phyloP scores from a whole-genome alignment of 2,329 filamentous ascomycete species.

The Epichloe scottii region DNA sequence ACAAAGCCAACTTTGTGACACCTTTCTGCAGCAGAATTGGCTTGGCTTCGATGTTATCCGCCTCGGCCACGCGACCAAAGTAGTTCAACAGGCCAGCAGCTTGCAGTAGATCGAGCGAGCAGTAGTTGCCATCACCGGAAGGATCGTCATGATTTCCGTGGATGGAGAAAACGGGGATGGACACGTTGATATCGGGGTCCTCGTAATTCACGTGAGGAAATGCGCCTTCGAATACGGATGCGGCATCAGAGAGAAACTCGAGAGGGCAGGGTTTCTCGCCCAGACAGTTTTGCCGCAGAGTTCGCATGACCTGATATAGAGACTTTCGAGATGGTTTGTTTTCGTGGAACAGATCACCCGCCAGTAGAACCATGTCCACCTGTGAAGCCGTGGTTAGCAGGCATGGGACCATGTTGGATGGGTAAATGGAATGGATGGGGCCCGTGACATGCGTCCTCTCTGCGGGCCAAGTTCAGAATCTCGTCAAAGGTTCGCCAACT shows the following conservation, averaged over 20 bases:
- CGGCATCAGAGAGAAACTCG: conserved; percentile 87
- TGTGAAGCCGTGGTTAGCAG: conserved; percentile 14
- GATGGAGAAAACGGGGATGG: conserved; percentile 95
- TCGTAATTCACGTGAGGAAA: conserved; percentile 97
- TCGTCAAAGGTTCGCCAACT: conserved; percentile 96
- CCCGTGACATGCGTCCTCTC: conserved; percentile 50
- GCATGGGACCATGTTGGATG: background rate
- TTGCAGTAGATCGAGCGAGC: conserved; percentile 82
- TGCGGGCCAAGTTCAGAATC: conserved; percentile 77
- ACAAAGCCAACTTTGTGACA: conserved; percentile 80
- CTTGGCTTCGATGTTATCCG: conserved; percentile 86
- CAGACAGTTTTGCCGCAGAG: conserved; percentile 81
- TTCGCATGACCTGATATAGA: conserved; percentile 96
- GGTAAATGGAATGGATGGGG: background rate
- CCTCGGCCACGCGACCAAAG: conserved; percentile 82
- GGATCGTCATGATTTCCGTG: conserved; percentile 98
- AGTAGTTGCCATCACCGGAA: conserved; percentile 86
- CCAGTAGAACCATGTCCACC: conserved; percentile 94
- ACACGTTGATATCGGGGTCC: conserved; percentile 91
- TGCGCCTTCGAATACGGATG: conserved; percentile 76
- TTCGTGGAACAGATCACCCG: conserved; percentile 92
- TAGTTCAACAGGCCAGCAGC: conserved; percentile 90
- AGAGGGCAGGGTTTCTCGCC: conserved; percentile 93
- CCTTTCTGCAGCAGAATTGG: conserved; percentile 91
- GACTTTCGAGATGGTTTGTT: conserved; percentile 94